Evolutionary conservation across 2,329 filamentous ascomycete genomes (phyloP), one percentile per base, ranked within the genome.

Genomic region (Ceratocystis alfenasii): DNA sequence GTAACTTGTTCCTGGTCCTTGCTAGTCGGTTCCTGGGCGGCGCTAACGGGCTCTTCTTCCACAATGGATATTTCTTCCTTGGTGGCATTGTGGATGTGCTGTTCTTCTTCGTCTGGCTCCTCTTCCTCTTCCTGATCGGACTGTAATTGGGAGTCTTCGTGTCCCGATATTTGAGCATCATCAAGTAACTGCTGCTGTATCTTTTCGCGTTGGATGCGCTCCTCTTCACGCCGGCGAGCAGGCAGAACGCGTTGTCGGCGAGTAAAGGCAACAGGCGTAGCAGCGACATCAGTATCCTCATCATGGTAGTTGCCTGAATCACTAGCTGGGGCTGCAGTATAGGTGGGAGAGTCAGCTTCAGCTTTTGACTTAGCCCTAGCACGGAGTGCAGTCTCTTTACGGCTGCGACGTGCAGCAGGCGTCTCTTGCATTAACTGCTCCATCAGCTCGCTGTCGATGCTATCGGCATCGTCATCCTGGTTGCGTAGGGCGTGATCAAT

Each of bases 401-500:
- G 61, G 30, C 36, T 65, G 15, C 53, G 61, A n/a, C 64, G 64
- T 17, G 61, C 63, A 20, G 17, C 59, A 33, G 66, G 63, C 17
- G 63, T 65, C n/a, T 67, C 66, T 22, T 67, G 62, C 60, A 65
- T 64, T n/a, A 67, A 64, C 33, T 66, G 63, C 25, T 68, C 66
- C 44, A 68, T 62, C 12, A 68, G 60, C 28, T 69, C 64, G 36
- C 68, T 65, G 22, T 68, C 59, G 28, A 67, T 46, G 6, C 48
- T 62, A 20, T 68, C 67, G 2, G 60, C 55, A 28, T 66, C 65
- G 22, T 67, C 64, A 15, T 64, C 67, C 20, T 66, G 66, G 8
- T 70, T 66, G 12, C 68, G 69, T 25, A 70, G 63, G 36, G 68
- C 68, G 30, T 68, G 68, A 20, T 69, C 64, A 61, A 72, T 68